Evolutionary conservation across 805 yeast genomes (phyloP), one percentile per base, ranked within the genome.

Genomic region (Yarrowia bubula): DNA sequence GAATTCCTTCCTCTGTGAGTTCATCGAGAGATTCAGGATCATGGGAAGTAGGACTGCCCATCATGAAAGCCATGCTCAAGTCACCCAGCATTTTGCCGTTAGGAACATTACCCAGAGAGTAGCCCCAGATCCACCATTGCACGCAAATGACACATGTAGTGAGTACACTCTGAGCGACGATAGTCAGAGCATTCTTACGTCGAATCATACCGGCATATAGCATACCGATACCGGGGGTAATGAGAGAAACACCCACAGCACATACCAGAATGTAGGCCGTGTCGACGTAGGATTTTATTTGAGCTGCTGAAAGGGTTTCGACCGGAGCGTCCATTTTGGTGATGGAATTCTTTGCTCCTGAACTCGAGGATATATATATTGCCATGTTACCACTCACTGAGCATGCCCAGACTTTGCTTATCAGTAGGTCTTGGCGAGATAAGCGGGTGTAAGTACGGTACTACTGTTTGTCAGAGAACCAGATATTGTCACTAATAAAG

Each of bases 81-180:
- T 73, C 92, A 81, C 69, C 92, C 86, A 75, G 93, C 91, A 77
- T 90, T 87, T 71, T 83, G 82, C 74, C 75, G 31, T 51, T 51
- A 9, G 58, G 22, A 6, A 9, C 14, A n/a, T 92, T 95, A 18
- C 90, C 87, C 65, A 95, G 82, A 13, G 98, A 90, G 77, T 89
- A 93, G 68, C 98, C 99, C 97, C 98, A 92, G 80, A 92, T 92
- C 78, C 91, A 95, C 98, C 98, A 93, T 76, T 95, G 97, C 84
- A 95, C 90, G 1, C 88, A 78, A 8, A 92, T 86, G 39, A 93
- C 79, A 70, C 95, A 87, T 18, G 86, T 86, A 15, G 96, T 91
- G 89, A 91, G 92, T 73, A 95, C 79, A 7, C 97, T 87, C 28
- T 97, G 95, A 97, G 98, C 95, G 64, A 95, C 78, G 64, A 95